These are phyloP conservation scores for Aspergillus ostianus DNA, from an alignment of 495 filamentous ascomycete genomes.

Conservation along the genomic window DNA sequence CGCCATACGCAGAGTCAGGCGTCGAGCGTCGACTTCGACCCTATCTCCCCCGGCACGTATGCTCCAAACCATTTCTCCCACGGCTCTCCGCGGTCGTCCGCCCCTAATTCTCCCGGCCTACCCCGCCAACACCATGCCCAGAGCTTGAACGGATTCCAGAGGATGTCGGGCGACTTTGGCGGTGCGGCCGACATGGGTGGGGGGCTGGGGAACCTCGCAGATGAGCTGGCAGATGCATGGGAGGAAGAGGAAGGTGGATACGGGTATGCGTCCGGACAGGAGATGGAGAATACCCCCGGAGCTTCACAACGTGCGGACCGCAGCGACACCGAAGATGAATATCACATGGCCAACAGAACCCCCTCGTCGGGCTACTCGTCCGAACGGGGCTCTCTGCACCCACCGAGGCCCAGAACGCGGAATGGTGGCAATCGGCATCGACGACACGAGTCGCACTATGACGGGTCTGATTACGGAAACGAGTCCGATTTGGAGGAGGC, in stretches of 20 bases:
- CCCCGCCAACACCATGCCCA: constrained; percentile 54
- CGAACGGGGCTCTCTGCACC: constrained; percentile 28
- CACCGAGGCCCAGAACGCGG: constrained; percentile 27
- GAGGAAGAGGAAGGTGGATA: constrained; percentile 60
- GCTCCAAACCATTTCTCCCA: constrained; percentile 35
- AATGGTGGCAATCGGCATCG: constrained; percentile 36
- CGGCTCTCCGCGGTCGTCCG: constrained; percentile 46
- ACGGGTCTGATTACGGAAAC: constrained; percentile 58
- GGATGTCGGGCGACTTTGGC: constrained; percentile 43
- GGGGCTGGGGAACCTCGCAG: constrained; percentile 79
- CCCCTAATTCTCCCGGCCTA: constrained; percentile 58
- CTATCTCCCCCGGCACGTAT: constrained; percentile 41
- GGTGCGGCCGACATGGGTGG: constrained; percentile 43
- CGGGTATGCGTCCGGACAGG: constrained; percentile 42
- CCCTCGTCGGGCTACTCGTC: constrained; percentile 30
- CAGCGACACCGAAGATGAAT: constrained; percentile 37
- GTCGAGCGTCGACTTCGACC: constrained; percentile 56
- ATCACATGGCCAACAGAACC: constrained; percentile 24
- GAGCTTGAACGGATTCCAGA: constrained; percentile 49
- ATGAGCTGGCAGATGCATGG: constrained; percentile 63
- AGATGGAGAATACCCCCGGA: constrained; percentile 26
- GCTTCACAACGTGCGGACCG: constrained; percentile 34
- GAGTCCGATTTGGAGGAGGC: constrained; percentile 72
- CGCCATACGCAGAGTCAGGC: constrained; percentile 42
- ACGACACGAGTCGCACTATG: constrained; percentile 51